A percentile compares a stretch with the other conserved stretches of the same genome.
Evolutionary conservation across 257 asterid genomes (phyloP).

Genomic region (Datura wrightii): DNA sequence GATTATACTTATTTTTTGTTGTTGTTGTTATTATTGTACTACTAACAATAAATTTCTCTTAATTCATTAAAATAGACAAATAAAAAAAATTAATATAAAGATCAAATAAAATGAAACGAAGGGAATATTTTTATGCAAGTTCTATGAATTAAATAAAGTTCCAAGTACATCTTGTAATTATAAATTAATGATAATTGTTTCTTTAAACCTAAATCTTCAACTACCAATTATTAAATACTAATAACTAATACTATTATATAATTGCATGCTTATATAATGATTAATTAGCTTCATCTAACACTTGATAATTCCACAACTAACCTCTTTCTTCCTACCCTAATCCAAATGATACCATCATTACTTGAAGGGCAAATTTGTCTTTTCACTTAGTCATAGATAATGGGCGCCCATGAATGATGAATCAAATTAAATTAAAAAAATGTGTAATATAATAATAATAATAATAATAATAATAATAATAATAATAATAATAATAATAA

Average conservation of each 20-base stretch:
- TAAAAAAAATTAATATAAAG: too few relatives aligned
- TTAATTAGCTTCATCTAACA: background rate
- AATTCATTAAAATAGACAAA: too few relatives aligned
- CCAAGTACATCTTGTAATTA: background rate
- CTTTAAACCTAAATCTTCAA: background rate
- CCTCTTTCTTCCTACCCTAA: background rate
- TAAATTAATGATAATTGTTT: background rate
- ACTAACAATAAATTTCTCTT: too few relatives aligned
- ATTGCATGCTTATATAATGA: background rate
- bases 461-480: background rate
- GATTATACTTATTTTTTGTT: too few relatives aligned
- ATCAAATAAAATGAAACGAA: too few relatives aligned
- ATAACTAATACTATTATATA: background rate
- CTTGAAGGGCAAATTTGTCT: conserved; percentile 39
- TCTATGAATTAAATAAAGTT: background rate
- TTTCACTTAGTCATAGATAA: conserved; percentile 30
- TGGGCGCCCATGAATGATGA: conserved; percentile 44
- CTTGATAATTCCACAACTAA: conserved; percentile 1
- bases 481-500: too few relatives aligned
- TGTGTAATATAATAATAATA: background rate
- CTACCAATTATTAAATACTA: background rate
- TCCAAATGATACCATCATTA: background rate
- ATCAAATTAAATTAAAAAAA: background rate
- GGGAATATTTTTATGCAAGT: too few relatives aligned
- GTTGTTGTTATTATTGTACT: too few relatives aligned